Evolutionary conservation across 257 asterid species (phyloP).

Genomic region (Verbascum thapsus): DNA sequence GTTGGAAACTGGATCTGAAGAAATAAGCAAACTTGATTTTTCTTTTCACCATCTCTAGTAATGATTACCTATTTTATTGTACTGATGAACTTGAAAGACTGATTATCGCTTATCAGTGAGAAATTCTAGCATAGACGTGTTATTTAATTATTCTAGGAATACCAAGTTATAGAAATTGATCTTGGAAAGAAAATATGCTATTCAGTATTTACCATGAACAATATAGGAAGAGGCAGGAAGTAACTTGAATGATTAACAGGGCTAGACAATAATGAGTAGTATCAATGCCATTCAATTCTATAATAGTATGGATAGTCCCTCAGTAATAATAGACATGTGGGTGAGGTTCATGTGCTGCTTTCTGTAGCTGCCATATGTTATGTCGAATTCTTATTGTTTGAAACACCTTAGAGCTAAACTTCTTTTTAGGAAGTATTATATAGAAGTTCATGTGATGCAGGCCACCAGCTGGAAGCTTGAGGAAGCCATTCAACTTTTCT

Average conservation of each 20-base stretch:
- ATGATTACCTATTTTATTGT: background rate
- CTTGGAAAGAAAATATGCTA: background rate
- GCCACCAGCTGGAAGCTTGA: slow-evolving; percentile 99
- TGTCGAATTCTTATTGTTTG: slow-evolving; percentile 15
- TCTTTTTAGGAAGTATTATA: slow-evolving; percentile 22
- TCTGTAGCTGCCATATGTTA: too few species aligned
- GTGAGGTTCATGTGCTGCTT: too few species aligned
- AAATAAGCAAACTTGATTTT: too few species aligned
- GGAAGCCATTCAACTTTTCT: slow-evolving; percentile 96
- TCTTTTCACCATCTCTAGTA: too few species aligned
- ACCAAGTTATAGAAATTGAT: background rate
- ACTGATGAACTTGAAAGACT: background rate
- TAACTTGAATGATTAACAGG: too few species aligned
- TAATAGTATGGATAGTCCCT: too few species aligned
- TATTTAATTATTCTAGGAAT: background rate
- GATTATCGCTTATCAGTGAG: background rate
- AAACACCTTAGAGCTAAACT: slow-evolving; percentile 11
- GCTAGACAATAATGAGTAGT: too few species aligned
- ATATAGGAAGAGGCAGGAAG: too few species aligned
- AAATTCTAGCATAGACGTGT: background rate
- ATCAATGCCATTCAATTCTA: too few species aligned
- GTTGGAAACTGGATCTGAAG: too few species aligned
- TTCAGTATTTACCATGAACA: background rate
- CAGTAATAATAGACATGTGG: too few species aligned
- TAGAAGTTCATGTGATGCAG: slow-evolving; percentile 41